These are phyloP conservation scores for Lactifluus subvellereus DNA, from an alignment of 768 basidiomycete species.

Conservation along the genomic window DNA sequence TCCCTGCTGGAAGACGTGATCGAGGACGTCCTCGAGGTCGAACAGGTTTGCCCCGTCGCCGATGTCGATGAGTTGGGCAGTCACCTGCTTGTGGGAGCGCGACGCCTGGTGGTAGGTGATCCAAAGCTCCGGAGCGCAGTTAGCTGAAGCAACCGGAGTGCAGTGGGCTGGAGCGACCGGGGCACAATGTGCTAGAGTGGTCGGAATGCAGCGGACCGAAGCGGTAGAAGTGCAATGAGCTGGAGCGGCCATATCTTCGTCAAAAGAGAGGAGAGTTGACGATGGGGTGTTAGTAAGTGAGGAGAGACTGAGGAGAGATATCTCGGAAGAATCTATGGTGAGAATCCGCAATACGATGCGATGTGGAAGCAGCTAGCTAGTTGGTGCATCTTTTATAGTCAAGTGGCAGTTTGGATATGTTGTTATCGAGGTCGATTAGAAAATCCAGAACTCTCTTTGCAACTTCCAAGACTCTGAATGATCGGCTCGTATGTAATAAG, in stretches of 20 bases:
- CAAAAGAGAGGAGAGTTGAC: neutral
- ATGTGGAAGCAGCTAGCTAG: neutral
- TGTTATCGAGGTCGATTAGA: neutral
- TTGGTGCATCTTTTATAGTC: neutral
- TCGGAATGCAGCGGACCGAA: neutral
- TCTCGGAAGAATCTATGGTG: neutral
- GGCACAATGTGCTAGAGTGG: neutral
- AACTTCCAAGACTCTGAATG: neutral
- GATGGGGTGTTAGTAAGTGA: neutral
- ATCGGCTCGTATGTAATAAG: neutral
- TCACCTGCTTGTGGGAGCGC: slow-evolving; percentile 36
- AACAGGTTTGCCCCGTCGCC: slow-evolving; percentile 37
- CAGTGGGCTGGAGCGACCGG: neutral
- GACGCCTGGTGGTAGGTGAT: slow-evolving; percentile 45
- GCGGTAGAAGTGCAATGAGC: neutral
- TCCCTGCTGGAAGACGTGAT: slow-evolving; percentile 41
- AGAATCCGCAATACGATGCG: neutral
- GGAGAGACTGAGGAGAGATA: neutral
- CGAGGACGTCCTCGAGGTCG: slow-evolving; percentile 46
- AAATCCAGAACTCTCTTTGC: neutral
- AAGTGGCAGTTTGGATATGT: neutral
- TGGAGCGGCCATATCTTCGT: slow-evolving; percentile 1
- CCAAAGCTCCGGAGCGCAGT: slow-evolving; percentile 36
- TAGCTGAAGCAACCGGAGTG: slow-evolving; percentile 1
- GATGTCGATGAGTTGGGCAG: slow-evolving; percentile 45